phyloP scores from a whole-genome alignment of 169 alveolate genomes.

The Plasmodium billcollinsi region DNA sequence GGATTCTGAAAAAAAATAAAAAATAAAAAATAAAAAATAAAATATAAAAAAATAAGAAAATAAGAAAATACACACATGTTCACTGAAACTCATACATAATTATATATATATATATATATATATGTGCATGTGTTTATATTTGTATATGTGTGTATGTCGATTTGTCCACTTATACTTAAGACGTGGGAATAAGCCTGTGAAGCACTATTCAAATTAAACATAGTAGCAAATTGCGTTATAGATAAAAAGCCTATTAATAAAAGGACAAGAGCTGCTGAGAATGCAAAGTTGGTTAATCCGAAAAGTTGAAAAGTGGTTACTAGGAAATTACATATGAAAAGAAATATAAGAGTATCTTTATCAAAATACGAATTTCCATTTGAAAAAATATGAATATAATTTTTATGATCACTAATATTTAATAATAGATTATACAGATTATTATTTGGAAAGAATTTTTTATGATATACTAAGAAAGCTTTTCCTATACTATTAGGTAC shows the following conservation, averaged over 20 bases:
- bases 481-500: constrained; percentile 72
- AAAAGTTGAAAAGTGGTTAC: constrained; percentile 77
- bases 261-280: constrained; percentile 80
- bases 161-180: constrained; percentile 2
- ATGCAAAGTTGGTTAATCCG: constrained; percentile 83
- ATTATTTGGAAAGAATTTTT: constrained; percentile 52
- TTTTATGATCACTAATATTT: constrained; percentile 6
- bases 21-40: too few relatives aligned
- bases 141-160: neutral
- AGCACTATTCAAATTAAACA: constrained; percentile 42
- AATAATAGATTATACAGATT: constrained; percentile 12
- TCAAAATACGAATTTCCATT: constrained; percentile 34
- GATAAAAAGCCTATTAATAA: constrained; percentile 78
- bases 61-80: too few relatives aligned
- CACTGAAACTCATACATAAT: too few relatives aligned
- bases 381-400: constrained; percentile 32
- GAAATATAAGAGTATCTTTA: constrained; percentile 29
- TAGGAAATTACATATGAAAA: constrained; percentile 37
- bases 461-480: constrained; percentile 53
- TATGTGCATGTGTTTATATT: neutral
- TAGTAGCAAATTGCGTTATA: constrained; percentile 79
- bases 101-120: constrained; percentile 5
- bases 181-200: constrained; percentile 43
- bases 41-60: too few relatives aligned
- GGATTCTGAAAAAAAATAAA: constrained; percentile 9